Base-by-base conservation (phyloP, 257 asterid species). In the Perilla frutescens region DNA sequence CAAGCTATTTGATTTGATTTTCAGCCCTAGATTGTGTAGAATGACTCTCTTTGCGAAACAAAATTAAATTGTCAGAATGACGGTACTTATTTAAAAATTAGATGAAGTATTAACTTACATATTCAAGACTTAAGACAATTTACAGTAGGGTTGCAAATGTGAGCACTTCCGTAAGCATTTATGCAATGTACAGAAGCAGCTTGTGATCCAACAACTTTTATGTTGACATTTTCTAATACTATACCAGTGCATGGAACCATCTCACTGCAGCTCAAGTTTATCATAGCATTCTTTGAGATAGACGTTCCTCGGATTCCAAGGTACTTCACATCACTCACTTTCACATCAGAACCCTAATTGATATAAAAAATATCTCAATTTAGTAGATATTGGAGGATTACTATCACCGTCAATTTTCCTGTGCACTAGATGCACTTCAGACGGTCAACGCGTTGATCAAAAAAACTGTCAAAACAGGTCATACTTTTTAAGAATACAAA, bases 281-380 rank as follows among this genome's bases (percentile, higher is more conserved):
- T 43, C 1, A 12, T n/a, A 1, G 49, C 66, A 1, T 73, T 53
- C 40, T 73, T 73, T 11, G 58, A 15, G 2, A 14, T 3, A 7
- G 70, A 45, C 7, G 48, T 73, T n/a, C 77, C 77, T 1, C 44
- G 68, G n/a, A 73, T 65, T n/a, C 77, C 77, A 1, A 29, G 50
- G 65, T 12, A 73, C 11, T 4, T 62, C 58, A 73, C 77, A 51
- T 63, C 47, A 29, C 72, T 73, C 4, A 73, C 55, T 53, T 73
- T 4, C 9, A 73, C 77, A 12, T 10, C 57, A 51, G 49, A 40
- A 53, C 4, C 36, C 77, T 72, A 41, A 48, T 14, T 26, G 13
- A 37, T 7, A 36, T 61, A 47, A 47, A 9, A 11, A 48, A 48
- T 12, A 48, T 2, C 4, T 3, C 3, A 0, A 0, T 11, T 48